These are phyloP conservation scores for Pyrenopolyporus hunteri DNA, from an alignment of 495 filamentous ascomycete species.

Conservation along the genomic window DNA sequence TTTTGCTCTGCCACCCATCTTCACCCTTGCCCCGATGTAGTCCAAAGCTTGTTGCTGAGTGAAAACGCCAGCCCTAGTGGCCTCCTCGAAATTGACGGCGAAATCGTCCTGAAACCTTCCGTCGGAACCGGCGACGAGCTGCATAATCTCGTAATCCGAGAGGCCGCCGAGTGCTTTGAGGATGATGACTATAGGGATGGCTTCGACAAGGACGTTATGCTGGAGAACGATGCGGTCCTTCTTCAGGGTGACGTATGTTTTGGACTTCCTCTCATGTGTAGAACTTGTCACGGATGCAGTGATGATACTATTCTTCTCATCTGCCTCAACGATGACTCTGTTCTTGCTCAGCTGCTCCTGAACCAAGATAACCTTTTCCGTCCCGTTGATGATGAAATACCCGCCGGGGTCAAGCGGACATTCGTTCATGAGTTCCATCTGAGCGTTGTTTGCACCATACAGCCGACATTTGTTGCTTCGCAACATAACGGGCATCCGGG, in stretches of 20 bases:
- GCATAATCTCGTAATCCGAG: slow-evolving; percentile 90
- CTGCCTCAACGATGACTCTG: slow-evolving; percentile 92
- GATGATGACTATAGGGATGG: slow-evolving; percentile 88
- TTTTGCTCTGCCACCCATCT: slow-evolving; percentile 73
- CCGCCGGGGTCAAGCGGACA: slow-evolving; percentile 95
- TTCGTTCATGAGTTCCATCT: slow-evolving; percentile 89
- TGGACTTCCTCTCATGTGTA: slow-evolving; percentile 95
- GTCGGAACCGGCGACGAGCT: slow-evolving; percentile 84
- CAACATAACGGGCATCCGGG: slow-evolving; percentile 94
- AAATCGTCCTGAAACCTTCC: slow-evolving; percentile 90
- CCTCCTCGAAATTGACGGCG: slow-evolving; percentile 91
- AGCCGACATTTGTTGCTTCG: slow-evolving; percentile 92
- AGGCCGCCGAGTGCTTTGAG: slow-evolving; percentile 94
- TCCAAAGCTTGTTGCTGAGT: slow-evolving; percentile 96
- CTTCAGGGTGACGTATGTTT: slow-evolving; percentile 91
- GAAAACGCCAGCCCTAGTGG: slow-evolving; percentile 75
- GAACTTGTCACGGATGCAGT: slow-evolving; percentile 98
- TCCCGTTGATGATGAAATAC: slow-evolving; percentile 87
- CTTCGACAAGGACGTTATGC: slow-evolving; percentile 91
- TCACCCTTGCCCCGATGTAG: slow-evolving; percentile 82
- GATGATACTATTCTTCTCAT: slow-evolving; percentile 87
- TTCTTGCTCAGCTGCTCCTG: slow-evolving; percentile 99
- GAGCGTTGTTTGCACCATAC: slow-evolving; percentile 73
- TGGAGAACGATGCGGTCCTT: slow-evolving; percentile 88
- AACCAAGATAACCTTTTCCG: slow-evolving; percentile 96